Base-by-base conservation (phyloP, 2,329 filamentous ascomycete genomes). In the Bipolaris cookei region DNA sequence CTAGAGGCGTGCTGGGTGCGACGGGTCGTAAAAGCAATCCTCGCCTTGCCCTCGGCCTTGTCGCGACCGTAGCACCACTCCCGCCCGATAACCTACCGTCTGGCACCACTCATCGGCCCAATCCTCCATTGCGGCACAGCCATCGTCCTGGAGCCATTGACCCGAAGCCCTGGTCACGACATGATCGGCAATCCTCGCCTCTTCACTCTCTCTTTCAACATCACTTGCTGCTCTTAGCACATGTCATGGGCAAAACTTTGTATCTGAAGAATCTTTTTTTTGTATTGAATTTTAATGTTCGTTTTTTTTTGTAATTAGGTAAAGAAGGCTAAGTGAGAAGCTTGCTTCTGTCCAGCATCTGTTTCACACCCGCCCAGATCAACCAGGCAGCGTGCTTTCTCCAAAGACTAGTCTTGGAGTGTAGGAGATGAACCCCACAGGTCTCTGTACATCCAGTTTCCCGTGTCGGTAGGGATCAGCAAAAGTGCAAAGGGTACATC, bases 381-480 rank as follows among this genome's bases (percentile, higher is more conserved):
- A 50, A 64, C 58, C 46, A 38, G 54, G 54, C 11, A 69, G 66
- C 69, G 69, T 70, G 77, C 74, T 68, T 68, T 75, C 74, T 70
- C 73, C 67, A 52, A 67, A 66, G 72, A 70, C 58, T 79, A 77
- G 80, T 8, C 80, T 77, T 76, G 77, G 78, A 81, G 77, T 70
- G 79, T 83, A 83, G 82, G 79, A 76, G 81, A 83, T 83, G 82
- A 82, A 56, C 81, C 38, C 82, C 82, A 83, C 75, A 68, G 25
- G 71, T 68, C 70, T 65, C 60, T 65, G 59, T 25, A 56, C 57
- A 18, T 58, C 61, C 51, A 48, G 56, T 41, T 45, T 61, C 46
- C 42, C 51, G 48, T 57, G 58, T 44, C 56, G 63, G 63, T 51
- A 4, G 34, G 61, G 63, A 53, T 57, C 61, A 51, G 64, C 45